Base-by-base conservation (phyloP, 495 filamentous ascomycete species). In the Aspergillus olivimuriae region DNA sequence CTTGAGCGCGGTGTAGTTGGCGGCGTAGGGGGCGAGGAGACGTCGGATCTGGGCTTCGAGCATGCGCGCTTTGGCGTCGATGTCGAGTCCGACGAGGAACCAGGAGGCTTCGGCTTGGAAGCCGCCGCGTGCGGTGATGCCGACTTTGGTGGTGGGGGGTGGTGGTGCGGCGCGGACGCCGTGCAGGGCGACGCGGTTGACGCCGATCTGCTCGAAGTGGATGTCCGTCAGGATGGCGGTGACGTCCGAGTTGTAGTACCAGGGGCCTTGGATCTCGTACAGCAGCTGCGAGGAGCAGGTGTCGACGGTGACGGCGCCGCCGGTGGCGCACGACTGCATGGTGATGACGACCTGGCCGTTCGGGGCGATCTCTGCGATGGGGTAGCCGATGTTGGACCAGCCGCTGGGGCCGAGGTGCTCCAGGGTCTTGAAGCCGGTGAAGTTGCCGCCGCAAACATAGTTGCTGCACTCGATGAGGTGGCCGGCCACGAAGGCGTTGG, bases 201-300 rank as follows among this genome's bases (percentile, higher is more conserved):
- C 22, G 20, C 48, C 49, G 10, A 47, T 10, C 41, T 57, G 50
- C 34, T 69, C 64, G 37, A 82, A 66, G 16, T 65, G 51, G 38
- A 79, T 63, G 24, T 72, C 54, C 20, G 61, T 61, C 18, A 82
- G 53, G 22, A 75, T 49, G 2, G 77, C 76, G 1, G 66, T 76
- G 34, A 82, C 76, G 53, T 80, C 74, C 2, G 65, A 71, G 62
- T 81, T 77, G 41, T 70, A 71, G 48, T 80, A 80, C 53, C 68
- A 69, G 1, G 66, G 68, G 1, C 78, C 78, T 46, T 81, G 78
- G 32, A 81, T 74, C 51, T 82, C 78, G 55, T 82, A 81, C 12
- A 81, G 50, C 3, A 80, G 52, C 45, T 81, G 74, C 11, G 63
- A 71, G 10, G 70, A 73, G 34, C 76, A 70, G 2, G 75, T 78